Conservation (phyloP, 192 early-diverging fungal genomes). For the Umbelopsis isabellina region DNA sequence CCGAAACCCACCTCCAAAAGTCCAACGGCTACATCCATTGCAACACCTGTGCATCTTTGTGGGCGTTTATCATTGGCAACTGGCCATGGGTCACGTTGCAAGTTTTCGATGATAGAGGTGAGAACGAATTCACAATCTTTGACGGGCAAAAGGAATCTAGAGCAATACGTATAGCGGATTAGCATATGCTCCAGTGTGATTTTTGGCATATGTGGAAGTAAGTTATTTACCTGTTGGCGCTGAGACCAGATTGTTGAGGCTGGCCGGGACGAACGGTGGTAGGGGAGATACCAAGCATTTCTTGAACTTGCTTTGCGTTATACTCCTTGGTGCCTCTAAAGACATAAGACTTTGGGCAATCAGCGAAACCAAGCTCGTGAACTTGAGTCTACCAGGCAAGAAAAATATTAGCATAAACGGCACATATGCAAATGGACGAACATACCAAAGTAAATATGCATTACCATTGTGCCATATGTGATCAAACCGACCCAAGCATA, state of each 20-base stretch:
- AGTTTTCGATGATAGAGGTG: slow-evolving; percentile 91
- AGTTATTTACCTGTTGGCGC: slow-evolving; percentile 53
- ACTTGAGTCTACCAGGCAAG: slow-evolving; percentile 75
- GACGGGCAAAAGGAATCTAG: slow-evolving; percentile 87
- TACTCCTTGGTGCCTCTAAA: slow-evolving; percentile 99
- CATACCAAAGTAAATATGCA: background rate
- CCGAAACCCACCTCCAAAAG: slow-evolving; percentile 73
- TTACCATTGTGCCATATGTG: slow-evolving; percentile 97
- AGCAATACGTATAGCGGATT: too few relatives aligned
- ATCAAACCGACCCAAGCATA: slow-evolving; percentile 94
- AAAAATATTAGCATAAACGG: slow-evolving; percentile 17
- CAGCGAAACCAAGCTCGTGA: slow-evolving; percentile 93
- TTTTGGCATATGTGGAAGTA: background rate
- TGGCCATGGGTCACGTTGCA: slow-evolving; percentile 98
- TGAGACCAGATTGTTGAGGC: slow-evolving; percentile 45
- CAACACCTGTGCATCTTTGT: slow-evolving; percentile 93
- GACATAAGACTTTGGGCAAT: slow-evolving; percentile 97
- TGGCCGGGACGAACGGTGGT: slow-evolving; percentile 44
- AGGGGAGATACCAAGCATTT: slow-evolving; percentile 89
- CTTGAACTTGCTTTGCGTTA: slow-evolving; percentile 91
- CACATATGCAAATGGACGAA: background rate
- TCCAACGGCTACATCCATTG: slow-evolving; percentile 89
- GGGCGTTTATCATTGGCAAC: slow-evolving; percentile 88
- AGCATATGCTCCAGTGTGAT: slow-evolving; percentile 5
- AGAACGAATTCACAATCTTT: slow-evolving; percentile 96